Percentiles rank a stretch among this genome's conserved stretches.
These are phyloP conservation scores for Puccinia polysora DNA, from an alignment of 1,284 basidiomycete species.

Conservation along the genomic window DNA sequence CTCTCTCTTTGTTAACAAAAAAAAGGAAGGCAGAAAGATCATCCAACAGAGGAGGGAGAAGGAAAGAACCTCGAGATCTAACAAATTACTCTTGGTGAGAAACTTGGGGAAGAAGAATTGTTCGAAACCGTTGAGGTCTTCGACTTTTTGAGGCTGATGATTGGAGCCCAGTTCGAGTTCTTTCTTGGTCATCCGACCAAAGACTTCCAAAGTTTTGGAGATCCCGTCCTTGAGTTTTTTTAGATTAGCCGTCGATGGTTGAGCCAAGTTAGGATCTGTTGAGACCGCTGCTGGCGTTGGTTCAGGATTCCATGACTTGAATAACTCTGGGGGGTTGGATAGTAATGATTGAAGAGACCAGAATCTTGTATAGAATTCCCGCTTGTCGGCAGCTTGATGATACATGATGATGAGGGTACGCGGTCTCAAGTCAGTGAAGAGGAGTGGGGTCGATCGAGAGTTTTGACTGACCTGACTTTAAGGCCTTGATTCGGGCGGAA, in stretches of 20 bases:
- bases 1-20: too few relatives aligned
- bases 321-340: conserved; percentile 49
- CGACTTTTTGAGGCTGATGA: conserved; percentile 69
- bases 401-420: neutral
- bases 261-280: conserved; percentile 60
- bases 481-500: conserved; percentile 26
- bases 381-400: conserved; percentile 49
- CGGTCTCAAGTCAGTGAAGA: neutral
- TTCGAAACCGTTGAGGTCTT: conserved; percentile 56
- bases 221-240: conserved; percentile 65
- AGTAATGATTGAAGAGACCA: conserved; percentile 66
- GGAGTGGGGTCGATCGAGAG: conserved; percentile 3
- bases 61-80: conserved; percentile 78
- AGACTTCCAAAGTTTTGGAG: conserved; percentile 66
- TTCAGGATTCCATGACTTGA: conserved; percentile 43
- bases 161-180: conserved; percentile 55
- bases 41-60: too few relatives aligned
- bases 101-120: conserved; percentile 89
- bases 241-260: conserved; percentile 51
- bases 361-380: conserved; percentile 73
- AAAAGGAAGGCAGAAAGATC: conserved; percentile 26
- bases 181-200: conserved; percentile 75
- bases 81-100: conserved; percentile 73
- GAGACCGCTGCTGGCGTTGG: conserved; percentile 8
- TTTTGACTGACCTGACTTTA: conserved; percentile 21